These are phyloP conservation scores for Talaromyces nanjingensis DNA, from an alignment of 495 filamentous ascomycete genomes.

Conservation along the genomic window DNA sequence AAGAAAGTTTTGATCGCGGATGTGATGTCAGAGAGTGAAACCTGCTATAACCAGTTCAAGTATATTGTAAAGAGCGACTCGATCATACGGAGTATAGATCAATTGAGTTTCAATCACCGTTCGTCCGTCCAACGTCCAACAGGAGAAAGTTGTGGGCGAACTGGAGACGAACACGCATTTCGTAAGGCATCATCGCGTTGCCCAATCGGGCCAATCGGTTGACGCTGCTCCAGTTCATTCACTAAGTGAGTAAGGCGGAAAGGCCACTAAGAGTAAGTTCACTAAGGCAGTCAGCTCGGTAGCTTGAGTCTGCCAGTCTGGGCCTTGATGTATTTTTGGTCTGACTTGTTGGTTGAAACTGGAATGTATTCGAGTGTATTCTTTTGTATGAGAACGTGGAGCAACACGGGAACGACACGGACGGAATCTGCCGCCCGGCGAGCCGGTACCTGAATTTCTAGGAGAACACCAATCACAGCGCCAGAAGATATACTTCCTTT, in stretches of 20 bases:
- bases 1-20: neutral
- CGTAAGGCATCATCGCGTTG: slow-evolving; percentile 2
- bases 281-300: neutral
- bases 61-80: neutral
- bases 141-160: neutral
- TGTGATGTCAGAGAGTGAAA: neutral
- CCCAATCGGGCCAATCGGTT: neutral
- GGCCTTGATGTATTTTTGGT: neutral
- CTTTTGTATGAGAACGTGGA: neutral
- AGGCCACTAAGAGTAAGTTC: neutral
- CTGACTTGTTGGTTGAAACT: no score
- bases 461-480: neutral
- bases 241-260: neutral
- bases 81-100: neutral
- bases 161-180: neutral
- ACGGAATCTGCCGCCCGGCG: neutral
- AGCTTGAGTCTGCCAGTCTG: no score
- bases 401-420: neutral
- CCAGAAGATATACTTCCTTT: neutral
- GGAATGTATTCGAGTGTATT: no score
- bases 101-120: neutral
- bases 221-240: neutral
- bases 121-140: neutral
- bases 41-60: no score
- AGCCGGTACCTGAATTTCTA: neutral